phyloP scores from a whole-genome alignment of 371 early-diverging fungal species.

The Quaeritorhiza haematococci region DNA sequence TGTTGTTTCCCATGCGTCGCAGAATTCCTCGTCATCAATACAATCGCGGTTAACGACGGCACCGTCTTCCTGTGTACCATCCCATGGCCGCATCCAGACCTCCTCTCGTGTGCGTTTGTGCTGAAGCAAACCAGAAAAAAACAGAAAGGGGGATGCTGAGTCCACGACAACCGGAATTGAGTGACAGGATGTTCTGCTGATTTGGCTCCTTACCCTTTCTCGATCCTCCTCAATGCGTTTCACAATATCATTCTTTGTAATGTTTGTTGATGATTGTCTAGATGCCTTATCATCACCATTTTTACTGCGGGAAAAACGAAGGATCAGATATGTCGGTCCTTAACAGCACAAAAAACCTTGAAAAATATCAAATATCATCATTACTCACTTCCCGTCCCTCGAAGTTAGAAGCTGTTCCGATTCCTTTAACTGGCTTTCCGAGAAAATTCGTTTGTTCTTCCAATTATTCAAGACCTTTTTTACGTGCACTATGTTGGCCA shows the following conservation, averaged over 20 bases:
- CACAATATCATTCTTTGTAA: conserved; percentile 3
- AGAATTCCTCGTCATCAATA: conserved; percentile 9
- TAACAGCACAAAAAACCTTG: too few species aligned
- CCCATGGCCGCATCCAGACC: conserved; percentile 2
- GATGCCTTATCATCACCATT: not conserved
- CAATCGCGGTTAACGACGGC: not conserved
- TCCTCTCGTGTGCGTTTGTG: conserved; percentile 11
- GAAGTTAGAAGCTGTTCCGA: too few species aligned
- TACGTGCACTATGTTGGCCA: not conserved
- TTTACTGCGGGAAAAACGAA: not conserved
- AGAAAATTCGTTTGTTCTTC: too few species aligned
- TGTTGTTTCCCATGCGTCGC: conserved; percentile 11
- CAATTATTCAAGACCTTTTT: not conserved
- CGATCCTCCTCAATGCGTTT: conserved; percentile 12
- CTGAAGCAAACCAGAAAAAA: too few species aligned
- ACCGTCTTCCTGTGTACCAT: not conserved
- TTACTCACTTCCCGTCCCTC: too few species aligned
- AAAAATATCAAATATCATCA: too few species aligned
- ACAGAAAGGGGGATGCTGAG: too few species aligned
- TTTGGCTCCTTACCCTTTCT: too few species aligned
- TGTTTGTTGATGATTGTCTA: not conserved
- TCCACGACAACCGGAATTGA: too few species aligned
- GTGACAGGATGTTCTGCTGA: too few species aligned
- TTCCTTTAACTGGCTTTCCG: too few species aligned
- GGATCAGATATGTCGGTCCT: too few species aligned